Base-by-base conservation (phyloP, 495 filamentous ascomycete genomes). In the Paragyromitra xinjiangensis region DNA sequence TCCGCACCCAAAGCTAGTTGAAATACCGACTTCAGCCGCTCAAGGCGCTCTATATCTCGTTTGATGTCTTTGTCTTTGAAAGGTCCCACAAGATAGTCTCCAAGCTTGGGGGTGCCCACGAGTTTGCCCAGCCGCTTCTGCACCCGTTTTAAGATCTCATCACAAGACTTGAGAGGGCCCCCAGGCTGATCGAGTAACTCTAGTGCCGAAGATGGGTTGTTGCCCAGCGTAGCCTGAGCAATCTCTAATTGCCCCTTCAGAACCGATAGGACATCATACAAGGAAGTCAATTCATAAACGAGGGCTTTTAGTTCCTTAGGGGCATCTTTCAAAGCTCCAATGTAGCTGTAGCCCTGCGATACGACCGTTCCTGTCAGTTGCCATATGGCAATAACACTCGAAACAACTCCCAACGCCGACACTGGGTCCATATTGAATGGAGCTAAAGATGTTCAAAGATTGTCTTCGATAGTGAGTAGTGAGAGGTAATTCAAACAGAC, bases 21-120 rank as follows among this genome's bases (percentile, higher is more conserved):
- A 70, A 75, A 63, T 55, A 75, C 12, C 39, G 65, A 75, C 40
- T 75, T 75, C 42, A 69, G 19, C 40, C 72, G 40, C 22, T 70
- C 72, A n/a, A 75, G 56, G 7, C 53, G 72, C 7, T 62, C 40
- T 16, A 67, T 62, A n/a, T 62, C 12, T 19, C 53, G 55, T 26
- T 50, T 44, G n/a, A 42, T 75, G 6, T 22, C 34, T 26, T 70
- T 70, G n/a, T 51, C 65, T 44, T 42, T 75, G 14, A 69, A 70
- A 7, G 42, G 40, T n/a, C 72, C 80, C 44, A 71, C 42, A 14
- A 51, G 42, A 19, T 62, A 71, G 8, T n/a, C 37, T 14, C 68
- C 55, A 3, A 71, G 56, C 9, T 58, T 69, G 0, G 39, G 55
- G 4, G 16, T 22, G 39, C 16, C 22, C 40, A 16, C 37, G 42